Evolutionary conservation across 805 yeast species (phyloP).

Genomic region (Saturnispora zaruensis): DNA sequence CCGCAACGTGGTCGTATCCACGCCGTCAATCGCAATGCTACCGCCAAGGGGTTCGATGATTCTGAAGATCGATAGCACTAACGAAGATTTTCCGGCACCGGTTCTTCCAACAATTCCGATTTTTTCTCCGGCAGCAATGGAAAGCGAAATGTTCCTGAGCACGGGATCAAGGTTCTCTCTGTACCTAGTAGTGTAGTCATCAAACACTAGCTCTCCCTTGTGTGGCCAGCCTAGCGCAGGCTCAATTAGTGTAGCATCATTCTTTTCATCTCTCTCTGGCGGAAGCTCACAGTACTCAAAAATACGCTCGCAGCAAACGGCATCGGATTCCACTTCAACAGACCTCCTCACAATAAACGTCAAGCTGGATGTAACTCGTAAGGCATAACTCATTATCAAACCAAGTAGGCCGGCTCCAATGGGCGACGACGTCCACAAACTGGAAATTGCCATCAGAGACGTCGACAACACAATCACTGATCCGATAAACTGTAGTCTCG

Average conservation of each 20-base stretch:
- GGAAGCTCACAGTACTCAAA: conserved; percentile 73
- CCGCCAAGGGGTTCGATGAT: conserved; percentile 51
- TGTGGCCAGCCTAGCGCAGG: conserved; percentile 49
- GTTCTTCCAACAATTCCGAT: conserved; percentile 72
- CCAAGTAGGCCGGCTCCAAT: conserved; percentile 56
- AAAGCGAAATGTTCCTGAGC: conserved; percentile 37
- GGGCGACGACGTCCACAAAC: conserved; percentile 33
- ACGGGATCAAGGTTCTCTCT: conserved; percentile 54
- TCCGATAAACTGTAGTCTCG: conserved; percentile 54
- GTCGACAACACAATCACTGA: conserved; percentile 45
- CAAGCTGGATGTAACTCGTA: conserved; percentile 46
- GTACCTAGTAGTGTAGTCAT: conserved; percentile 49
- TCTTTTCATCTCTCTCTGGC: conserved; percentile 64
- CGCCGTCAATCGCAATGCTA: conserved; percentile 44
- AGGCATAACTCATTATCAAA: conserved; percentile 54
- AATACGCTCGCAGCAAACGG: conserved; percentile 85
- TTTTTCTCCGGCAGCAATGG: conserved; percentile 48
- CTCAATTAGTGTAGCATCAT: conserved; percentile 27
- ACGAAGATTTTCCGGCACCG: conserved; percentile 66
- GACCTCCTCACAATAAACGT: conserved; percentile 50
- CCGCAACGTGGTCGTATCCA: conserved; percentile 43
- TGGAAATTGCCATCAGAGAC: conserved; percentile 37
- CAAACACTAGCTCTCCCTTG: conserved; percentile 41
- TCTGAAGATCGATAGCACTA: conserved; percentile 54
- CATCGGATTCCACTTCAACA: conserved; percentile 55